A percentile compares a stretch with the other conserved stretches of the same genome.
These are phyloP conservation scores for Dillenia suffruticosa DNA, from an alignment of 164 flowering plant species.

Conservation along the genomic window DNA sequence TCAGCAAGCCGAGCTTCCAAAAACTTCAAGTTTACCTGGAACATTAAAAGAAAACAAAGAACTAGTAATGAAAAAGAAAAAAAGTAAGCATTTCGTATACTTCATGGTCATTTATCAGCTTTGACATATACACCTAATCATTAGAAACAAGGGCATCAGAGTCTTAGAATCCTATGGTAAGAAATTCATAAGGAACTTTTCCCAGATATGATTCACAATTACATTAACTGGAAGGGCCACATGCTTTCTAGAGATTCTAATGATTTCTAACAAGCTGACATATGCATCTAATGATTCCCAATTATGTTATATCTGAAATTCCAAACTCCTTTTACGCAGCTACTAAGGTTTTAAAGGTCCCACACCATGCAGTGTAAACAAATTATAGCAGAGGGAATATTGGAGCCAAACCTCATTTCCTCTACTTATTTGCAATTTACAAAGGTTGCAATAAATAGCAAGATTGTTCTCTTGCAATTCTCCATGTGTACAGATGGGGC, in stretches of 20 bases:
- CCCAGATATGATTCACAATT: too few species aligned
- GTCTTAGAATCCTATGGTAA: background rate
- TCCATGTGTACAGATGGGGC: constrained; percentile 87
- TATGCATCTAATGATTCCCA: too few species aligned
- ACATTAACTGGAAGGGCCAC: too few species aligned
- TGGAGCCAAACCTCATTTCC: constrained; percentile 49
- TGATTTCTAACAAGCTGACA: too few species aligned
- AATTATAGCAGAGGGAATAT: background rate
- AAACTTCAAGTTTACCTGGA: constrained; percentile 62
- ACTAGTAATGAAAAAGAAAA: background rate
- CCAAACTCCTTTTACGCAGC: too few species aligned
- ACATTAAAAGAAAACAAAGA: background rate
- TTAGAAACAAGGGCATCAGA: background rate
- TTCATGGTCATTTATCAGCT: background rate
- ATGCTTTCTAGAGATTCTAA: too few species aligned
- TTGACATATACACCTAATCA: background rate
- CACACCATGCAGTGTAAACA: too few species aligned
- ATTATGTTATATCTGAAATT: too few species aligned
- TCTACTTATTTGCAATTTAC: constrained; percentile 56
- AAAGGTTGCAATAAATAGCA: constrained; percentile 53
- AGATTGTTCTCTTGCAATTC: constrained; percentile 47
- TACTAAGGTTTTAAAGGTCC: too few species aligned
- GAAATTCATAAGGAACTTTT: too few species aligned
- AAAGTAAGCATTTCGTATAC: background rate
- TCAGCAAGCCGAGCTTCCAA: constrained; percentile 60